Evolutionary conservation across 345 rosid species (phyloP), one percentile per base, ranked within the genome.

Genomic region (Fremontodendron californicum): DNA sequence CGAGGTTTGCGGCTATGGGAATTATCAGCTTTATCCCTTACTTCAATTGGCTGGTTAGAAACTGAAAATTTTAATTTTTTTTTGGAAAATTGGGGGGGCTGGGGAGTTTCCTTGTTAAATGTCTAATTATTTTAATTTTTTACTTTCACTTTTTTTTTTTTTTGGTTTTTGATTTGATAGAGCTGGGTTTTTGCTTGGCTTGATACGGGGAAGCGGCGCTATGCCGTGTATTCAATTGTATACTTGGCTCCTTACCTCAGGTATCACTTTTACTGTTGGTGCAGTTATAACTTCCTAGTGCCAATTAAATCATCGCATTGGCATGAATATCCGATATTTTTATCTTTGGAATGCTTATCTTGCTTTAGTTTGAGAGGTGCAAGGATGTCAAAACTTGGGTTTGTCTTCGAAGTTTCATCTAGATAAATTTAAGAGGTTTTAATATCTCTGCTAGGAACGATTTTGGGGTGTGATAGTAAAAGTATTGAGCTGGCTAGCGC

Each of bases 151-250:
- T n/a, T n/a, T n/a, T n/a, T n/a, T 25, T 31, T n/a, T 57, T 67
- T 54, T n/a, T 35, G 5, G 3, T 67, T 39, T n/a, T 69, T 73
- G 27, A 11, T 63, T 61, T 64, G 49, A 42, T 77, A 96, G 99
- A 86, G 98, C 82, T 96, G 99, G 99, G 89, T 96, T 21, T 96
- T 96, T 79, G 99, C 99, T 18, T 93, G 98, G 96, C 94, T 93
- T 81, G 99, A 96, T 80, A 91, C 98, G 0, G 96, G 94, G 46
- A 92, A 86, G 76, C 84, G 96, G 60, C 92, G 94, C 15, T 96
- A 93, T 73, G 93, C 93, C 21, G 82, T 90, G 18, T 93, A 90
- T 74, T 83, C 99, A 39, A 77, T 91, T 66, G 94, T 85, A 0
- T 96, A 96, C 86, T 82, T 96, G 86, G 89, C 88, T 82, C 98